Percentiles rank a stretch among this genome's conserved stretches.
Evolutionary conservation across 2,329 filamentous ascomycete species (phyloP).

Genomic region (Bimuria novae-zelandiae): DNA sequence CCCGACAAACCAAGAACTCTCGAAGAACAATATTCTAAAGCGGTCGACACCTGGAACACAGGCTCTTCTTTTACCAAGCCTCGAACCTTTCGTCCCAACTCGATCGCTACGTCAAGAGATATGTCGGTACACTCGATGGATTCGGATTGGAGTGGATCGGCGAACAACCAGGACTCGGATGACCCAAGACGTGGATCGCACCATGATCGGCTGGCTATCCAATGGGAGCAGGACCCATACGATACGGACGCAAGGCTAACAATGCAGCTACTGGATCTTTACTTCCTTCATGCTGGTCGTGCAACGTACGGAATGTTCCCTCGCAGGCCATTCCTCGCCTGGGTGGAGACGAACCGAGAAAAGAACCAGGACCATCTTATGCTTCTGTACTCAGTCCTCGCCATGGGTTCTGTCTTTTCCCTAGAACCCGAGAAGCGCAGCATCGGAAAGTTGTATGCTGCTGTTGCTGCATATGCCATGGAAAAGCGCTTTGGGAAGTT

Average conservation of each 20-base stretch:
- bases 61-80: conserved; percentile 31
- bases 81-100: conserved; percentile 31
- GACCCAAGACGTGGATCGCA: conserved; percentile 36
- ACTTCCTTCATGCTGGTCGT: conserved; percentile 62
- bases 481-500: conserved; percentile 57
- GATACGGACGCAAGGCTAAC: conserved; percentile 55
- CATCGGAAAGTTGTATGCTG: conserved; percentile 55
- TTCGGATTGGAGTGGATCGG: conserved; percentile 40
- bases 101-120: conserved; percentile 29
- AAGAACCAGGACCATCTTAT: conserved; percentile 62
- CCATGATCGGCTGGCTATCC: conserved; percentile 40
- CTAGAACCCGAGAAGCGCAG: conserved; percentile 50
- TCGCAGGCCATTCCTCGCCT: conserved; percentile 56
- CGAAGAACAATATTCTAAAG: conserved; percentile 34
- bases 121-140: conserved; percentile 43
- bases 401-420: conserved; percentile 62
- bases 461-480: conserved; percentile 63
- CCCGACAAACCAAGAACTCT: conserved; percentile 35
- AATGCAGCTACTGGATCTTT: conserved; percentile 58
- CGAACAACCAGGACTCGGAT: conserved; percentile 33
- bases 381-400: conserved; percentile 64
- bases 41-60: conserved; percentile 34
- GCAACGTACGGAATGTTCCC: conserved; percentile 63
- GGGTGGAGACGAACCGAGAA: conserved; percentile 55
- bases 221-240: conserved; percentile 60